Evolutionary conservation across 352 stramenopile species (phyloP).

Genomic region (Globisporangium apiculatum): DNA sequence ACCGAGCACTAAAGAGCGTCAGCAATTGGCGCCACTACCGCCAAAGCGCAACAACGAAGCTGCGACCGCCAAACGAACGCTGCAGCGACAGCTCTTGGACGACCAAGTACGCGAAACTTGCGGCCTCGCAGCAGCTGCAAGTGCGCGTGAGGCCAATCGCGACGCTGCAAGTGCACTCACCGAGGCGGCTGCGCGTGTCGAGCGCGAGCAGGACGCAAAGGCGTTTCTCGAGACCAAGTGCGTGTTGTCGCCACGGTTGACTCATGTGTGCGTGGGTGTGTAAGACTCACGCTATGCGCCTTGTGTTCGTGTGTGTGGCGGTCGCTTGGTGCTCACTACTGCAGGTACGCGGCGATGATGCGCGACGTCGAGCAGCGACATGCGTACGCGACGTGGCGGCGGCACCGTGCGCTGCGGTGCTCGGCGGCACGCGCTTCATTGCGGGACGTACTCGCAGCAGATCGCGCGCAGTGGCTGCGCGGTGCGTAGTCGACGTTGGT

Average conservation of each 20-base stretch:
- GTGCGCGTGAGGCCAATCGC: slow-evolving; percentile 3
- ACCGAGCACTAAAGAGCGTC: too few species aligned
- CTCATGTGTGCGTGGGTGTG: too few species aligned
- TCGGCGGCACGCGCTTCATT: slow-evolving; percentile 27
- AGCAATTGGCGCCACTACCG: too few species aligned
- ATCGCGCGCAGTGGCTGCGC: slow-evolving; percentile 19
- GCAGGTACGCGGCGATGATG: slow-evolving; percentile 32
- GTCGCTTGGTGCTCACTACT: neutral
- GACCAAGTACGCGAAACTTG: neutral
- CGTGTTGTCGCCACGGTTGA: neutral
- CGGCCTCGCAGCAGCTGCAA: neutral
- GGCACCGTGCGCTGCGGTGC: slow-evolving; percentile 36
- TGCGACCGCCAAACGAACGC: slow-evolving; percentile 1
- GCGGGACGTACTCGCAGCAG: slow-evolving; percentile 16
- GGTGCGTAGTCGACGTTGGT: neutral
- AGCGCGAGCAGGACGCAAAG: slow-evolving; percentile 7
- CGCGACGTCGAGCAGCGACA: slow-evolving; percentile 27
- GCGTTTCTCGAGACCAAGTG: slow-evolving; percentile 5
- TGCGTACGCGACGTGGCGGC: slow-evolving; percentile 52
- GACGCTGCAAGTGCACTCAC: slow-evolving; percentile 1
- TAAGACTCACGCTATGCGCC: too few species aligned
- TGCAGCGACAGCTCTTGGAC: slow-evolving; percentile 11
- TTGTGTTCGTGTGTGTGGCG: neutral
- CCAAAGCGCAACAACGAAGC: neutral
- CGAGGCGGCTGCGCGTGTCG: neutral